phyloP scores from a whole-genome alignment of 768 basidiomycete genomes.

The Mycena pura region DNA sequence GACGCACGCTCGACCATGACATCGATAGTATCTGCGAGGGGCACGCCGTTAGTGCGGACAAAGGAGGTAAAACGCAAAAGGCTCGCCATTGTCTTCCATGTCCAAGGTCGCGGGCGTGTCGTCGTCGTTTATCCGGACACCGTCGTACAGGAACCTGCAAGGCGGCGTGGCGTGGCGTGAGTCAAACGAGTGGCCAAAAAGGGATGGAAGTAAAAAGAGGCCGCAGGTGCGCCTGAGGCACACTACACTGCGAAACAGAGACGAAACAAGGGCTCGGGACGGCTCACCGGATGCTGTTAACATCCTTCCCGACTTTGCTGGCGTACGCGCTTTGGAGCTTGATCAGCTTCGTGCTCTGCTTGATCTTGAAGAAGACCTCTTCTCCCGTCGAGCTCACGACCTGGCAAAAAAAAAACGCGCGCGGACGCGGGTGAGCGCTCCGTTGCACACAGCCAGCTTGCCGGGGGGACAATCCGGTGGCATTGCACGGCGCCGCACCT shows the following conservation, averaged over 20 bases:
- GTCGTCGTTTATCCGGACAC: slow-evolving; percentile 82
- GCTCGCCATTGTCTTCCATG: slow-evolving; percentile 87
- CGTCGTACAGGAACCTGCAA: slow-evolving; percentile 91
- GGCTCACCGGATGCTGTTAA: slow-evolving; percentile 83
- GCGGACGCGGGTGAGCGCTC: background rate
- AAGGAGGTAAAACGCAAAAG: background rate
- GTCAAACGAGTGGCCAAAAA: slow-evolving; percentile 2
- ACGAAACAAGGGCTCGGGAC: background rate
- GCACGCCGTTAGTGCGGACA: slow-evolving; percentile 21
- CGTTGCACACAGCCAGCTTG: background rate
- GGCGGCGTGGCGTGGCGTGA: slow-evolving; percentile 2
- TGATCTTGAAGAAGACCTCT: slow-evolving; percentile 98
- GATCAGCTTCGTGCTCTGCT: slow-evolving; percentile 88
- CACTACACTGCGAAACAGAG: background rate
- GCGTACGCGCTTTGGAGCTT: slow-evolving; percentile 95
- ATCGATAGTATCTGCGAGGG: slow-evolving; percentile 82
- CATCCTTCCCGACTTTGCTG: slow-evolving; percentile 90
- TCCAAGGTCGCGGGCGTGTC: slow-evolving; percentile 87
- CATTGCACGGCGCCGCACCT: slow-evolving; percentile 52
- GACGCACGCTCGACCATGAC: slow-evolving; percentile 94
- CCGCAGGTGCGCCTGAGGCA: background rate
- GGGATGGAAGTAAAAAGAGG: background rate
- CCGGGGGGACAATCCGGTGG: background rate
- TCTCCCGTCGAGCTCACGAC: slow-evolving; percentile 80
- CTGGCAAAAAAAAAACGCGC: slow-evolving; percentile 45